Base-by-base conservation (phyloP, 106 monocot species). In the Phalaenopsis aphrodite region DNA sequence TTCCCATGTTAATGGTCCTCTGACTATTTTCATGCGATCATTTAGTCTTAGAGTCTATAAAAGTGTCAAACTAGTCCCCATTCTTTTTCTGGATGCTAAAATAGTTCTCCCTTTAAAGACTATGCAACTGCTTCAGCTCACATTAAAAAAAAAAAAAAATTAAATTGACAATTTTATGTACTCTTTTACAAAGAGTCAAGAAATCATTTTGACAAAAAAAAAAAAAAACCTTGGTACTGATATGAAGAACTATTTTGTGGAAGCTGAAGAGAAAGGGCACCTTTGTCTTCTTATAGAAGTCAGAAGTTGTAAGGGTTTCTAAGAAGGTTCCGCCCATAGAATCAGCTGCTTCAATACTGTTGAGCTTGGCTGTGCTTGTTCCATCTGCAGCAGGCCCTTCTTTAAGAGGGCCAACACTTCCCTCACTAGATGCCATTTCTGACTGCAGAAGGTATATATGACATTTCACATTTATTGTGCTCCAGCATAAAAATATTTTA, bases 271-370 rank as follows among this genome's bases (percentile, higher is more conserved):
- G 36, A 30, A 69, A 39, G 14, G 3, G 1, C 15, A 93, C 93
- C 89, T 91, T 88, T 46, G 89, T 89, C 6, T 87, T 88, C 79
- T 86, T 88, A 75, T 90, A 95, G 47, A 90, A 87, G 30, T 92
- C 94, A 23, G 94, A 95, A 46, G 94, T 82, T 17, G 84, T 88
- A 8, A 95, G 83, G 24, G 80, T 84, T 39, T 87, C 85, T 4
- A 95, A 83, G 42, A 92, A 91, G 69, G 84, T 89, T 78, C 93
- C 91, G 47, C 79, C 88, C 65, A 82, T 79, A 23, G 85, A 79
- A 72, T 57, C 66, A 41, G 86, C 80, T 72, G 23, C 77, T 84
- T 87, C 86, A 56, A 91, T 75, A 18, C 73, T 80, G 36, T 81
- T 79, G 17, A 91, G 77, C 52, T 83, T 84, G 4, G 72, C 80